phyloP scores from a whole-genome alignment of 352 stramenopile species.

The Phytopythium kandeliae region DNA sequence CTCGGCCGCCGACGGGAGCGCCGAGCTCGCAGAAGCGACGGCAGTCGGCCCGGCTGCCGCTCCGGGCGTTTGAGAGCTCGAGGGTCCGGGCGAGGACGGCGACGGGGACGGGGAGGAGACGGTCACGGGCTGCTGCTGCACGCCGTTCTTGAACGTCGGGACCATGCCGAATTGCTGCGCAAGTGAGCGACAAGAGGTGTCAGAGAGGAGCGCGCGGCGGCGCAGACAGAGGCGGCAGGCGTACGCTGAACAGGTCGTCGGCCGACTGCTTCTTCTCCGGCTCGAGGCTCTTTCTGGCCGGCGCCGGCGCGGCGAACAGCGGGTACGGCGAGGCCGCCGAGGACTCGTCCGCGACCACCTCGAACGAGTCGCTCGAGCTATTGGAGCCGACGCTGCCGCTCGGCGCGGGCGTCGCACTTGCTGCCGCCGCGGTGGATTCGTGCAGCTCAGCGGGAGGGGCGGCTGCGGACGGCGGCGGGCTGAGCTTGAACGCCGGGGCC shows the following conservation, averaged over 20 bases:
- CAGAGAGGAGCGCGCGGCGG: too few species aligned
- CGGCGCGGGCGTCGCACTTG: constrained; percentile 1
- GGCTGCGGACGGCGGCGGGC: constrained; percentile 14
- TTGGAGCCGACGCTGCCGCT: constrained; percentile 43
- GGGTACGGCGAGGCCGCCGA: constrained; percentile 11
- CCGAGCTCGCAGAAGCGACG: constrained; percentile 4
- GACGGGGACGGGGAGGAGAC: constrained; percentile 8
- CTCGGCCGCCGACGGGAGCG: constrained; percentile 24
- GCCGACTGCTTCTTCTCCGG: constrained; percentile 30
- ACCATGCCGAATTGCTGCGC: constrained; percentile 86
- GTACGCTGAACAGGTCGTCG: constrained; percentile 80
- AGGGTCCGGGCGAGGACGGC: constrained; percentile 3
- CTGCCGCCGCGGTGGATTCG: constrained; percentile 17
- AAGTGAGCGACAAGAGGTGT: too few species aligned
- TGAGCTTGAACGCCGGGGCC: constrained; percentile 18
- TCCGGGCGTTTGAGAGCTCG: constrained; percentile 7
- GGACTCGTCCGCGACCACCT: constrained; percentile 41
- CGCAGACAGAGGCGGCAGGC: constrained; percentile 11
- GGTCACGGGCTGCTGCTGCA: constrained; percentile 23
- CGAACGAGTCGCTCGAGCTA: constrained; percentile 69
- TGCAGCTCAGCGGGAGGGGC: constrained; percentile 18
- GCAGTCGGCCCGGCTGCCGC: background rate
- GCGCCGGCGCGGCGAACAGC: constrained; percentile 16
- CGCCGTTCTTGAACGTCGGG: constrained; percentile 65
- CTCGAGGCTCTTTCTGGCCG: constrained; percentile 8